A percentile compares a stretch with the other conserved stretches of the same genome.
These are phyloP conservation scores for Paspalum notatum DNA, from an alignment of 176 grass and related monocot genomes.

Conservation along the genomic window DNA sequence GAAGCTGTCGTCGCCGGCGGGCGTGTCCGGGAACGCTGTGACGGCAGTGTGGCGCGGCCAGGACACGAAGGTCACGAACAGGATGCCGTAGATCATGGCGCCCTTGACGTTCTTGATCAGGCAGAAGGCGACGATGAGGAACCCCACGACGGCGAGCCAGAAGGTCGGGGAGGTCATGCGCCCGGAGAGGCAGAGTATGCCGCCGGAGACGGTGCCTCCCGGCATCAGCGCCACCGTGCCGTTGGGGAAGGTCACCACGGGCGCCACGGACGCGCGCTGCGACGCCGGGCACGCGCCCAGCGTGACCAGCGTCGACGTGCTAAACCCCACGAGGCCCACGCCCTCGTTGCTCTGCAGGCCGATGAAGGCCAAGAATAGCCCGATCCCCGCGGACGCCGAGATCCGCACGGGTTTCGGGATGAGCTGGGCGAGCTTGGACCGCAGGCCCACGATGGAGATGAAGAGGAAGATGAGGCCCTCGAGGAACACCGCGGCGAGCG, in stretches of 20 bases:
- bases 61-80: conserved; percentile 76
- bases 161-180: conserved; percentile 75
- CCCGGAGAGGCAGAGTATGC: conserved; percentile 67
- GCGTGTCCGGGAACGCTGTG: conserved; percentile 69
- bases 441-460: conserved; percentile 60
- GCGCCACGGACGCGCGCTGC: conserved; percentile 65
- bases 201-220: conserved; percentile 55
- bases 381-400: conserved; percentile 74
- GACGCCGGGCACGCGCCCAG: conserved; percentile 70
- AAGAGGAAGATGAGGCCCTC: conserved; percentile 74
- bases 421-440: conserved; percentile 57
- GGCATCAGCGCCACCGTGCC: conserved; percentile 69
- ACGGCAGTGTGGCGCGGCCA: conserved; percentile 72
- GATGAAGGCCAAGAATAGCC: conserved; percentile 68
- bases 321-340: conserved; percentile 64
- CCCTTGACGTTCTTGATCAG: conserved; percentile 72
- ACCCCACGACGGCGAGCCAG: conserved; percentile 73
- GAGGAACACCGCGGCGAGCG: conserved; percentile 77
- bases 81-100: conserved; percentile 82
- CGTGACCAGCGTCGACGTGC: conserved; percentile 69
- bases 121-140: conserved; percentile 81
- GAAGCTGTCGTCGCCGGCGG: conserved; percentile 60
- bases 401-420: conserved; percentile 69
- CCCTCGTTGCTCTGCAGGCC: conserved; percentile 70
- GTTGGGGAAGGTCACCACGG: conserved; percentile 60